These are phyloP conservation scores for Lactifluus rugatus DNA, from an alignment of 768 basidiomycete species.

Conservation along the genomic window DNA sequence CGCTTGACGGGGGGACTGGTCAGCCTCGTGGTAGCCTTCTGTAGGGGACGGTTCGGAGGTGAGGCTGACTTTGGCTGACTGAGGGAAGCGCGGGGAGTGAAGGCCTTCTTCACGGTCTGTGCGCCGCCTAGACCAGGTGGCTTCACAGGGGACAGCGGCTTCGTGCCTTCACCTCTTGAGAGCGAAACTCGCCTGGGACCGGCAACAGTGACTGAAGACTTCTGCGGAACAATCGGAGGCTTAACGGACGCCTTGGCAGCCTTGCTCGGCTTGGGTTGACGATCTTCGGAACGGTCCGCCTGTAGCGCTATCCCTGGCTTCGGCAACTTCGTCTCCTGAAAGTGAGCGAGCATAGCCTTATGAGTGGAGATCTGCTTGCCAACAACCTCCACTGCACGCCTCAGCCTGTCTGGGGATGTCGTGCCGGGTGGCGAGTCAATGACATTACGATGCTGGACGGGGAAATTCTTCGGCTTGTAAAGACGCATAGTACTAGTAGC, in stretches of 20 bases:
- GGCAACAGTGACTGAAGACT: neutral
- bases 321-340: slow-evolving; percentile 4
- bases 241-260: neutral
- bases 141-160: neutral
- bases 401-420: neutral
- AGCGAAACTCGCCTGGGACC: neutral
- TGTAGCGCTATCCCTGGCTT: neutral
- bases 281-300: neutral
- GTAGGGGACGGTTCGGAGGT: no score
- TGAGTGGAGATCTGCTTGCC: slow-evolving; percentile 7
- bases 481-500: slow-evolving; percentile 9
- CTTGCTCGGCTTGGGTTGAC: neutral
- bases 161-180: neutral
- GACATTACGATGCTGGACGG: neutral
- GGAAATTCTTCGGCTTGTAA: slow-evolving; percentile 3
- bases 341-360: slow-evolving; percentile 12
- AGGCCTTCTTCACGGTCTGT: no score
- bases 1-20: neutral
- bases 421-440: neutral
- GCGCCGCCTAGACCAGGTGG: neutral
- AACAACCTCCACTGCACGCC: slow-evolving; percentile 12
- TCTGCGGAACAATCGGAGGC: no score
- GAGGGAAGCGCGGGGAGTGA: no score
- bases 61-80: no score
- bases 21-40: no score